These are phyloP conservation scores for Aphanomyces stellatus DNA, from an alignment of 352 stramenopile genomes.

Conservation along the genomic window DNA sequence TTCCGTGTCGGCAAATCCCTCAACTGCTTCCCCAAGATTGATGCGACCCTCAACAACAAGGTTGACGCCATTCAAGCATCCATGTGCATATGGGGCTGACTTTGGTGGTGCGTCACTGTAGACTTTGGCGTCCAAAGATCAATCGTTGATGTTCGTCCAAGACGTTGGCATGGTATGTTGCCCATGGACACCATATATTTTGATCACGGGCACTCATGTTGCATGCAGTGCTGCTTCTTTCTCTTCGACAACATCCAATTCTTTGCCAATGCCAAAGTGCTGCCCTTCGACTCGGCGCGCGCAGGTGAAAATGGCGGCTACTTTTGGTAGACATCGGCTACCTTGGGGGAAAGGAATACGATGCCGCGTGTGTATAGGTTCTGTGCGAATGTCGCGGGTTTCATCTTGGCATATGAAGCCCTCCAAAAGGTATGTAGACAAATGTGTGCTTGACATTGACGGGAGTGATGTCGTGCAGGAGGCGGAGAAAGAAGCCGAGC, in stretches of 20 bases:
- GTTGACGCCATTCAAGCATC: neutral
- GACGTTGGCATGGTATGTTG: slow-evolving; percentile 55
- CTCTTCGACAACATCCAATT: slow-evolving; percentile 84
- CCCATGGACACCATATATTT: neutral
- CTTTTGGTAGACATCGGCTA: slow-evolving; percentile 32
- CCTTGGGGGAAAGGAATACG: neutral
- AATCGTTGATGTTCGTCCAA: slow-evolving; percentile 68
- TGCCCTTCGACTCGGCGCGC: slow-evolving; percentile 55
- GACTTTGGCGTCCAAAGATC: slow-evolving; percentile 31
- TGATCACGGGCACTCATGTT: slow-evolving; percentile 1
- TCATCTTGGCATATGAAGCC: slow-evolving; percentile 56
- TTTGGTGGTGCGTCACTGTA: neutral
- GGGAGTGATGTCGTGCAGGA: too few relatives aligned
- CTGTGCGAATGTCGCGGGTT: slow-evolving; percentile 71
- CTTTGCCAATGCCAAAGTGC: slow-evolving; percentile 64
- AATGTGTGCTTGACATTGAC: too few relatives aligned
- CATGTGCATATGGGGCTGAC: slow-evolving; percentile 2
- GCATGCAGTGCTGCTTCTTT: slow-evolving; percentile 47
- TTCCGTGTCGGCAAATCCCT: slow-evolving; percentile 81
- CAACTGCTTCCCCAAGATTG: slow-evolving; percentile 74
- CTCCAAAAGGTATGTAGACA: slow-evolving; percentile 52
- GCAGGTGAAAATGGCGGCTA: slow-evolving; percentile 55
- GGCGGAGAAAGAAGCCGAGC: slow-evolving; percentile 10
- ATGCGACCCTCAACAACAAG: slow-evolving; percentile 48
- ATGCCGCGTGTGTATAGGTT: slow-evolving; percentile 26